Evolutionary conservation across 352 stramenopile species (phyloP), one percentile per base, ranked within the genome.

Genomic region (Pythium utonaiense): DNA sequence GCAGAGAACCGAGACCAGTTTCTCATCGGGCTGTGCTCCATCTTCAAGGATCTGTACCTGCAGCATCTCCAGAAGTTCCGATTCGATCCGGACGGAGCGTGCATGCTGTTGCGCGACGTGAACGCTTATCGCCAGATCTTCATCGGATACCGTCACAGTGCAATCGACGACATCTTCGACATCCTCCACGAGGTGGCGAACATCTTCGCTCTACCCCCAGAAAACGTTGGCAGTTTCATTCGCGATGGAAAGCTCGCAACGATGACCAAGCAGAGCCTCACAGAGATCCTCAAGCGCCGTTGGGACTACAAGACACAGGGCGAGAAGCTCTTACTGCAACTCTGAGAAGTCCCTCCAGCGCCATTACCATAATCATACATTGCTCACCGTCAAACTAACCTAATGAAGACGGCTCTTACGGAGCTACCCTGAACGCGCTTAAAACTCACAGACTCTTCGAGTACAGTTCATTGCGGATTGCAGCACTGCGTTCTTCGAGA

Each of bases 291-390:
- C 55, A 90, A 88, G 34, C 82, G 84, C 6, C 84, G 84, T 21
- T 88, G 78, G 78, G 84, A 94, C 50, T 94, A 92, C 77, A 92
- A 91, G 63, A 72, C 77, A 19, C 83, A 88, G 36, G 77, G 71
- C 42, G 82, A 92, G 55, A 91, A 92, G 60, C 75, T 94, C 50
- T 59, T 70, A 53, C 67, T 84, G 48, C 62, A 74, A 59, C 71
- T 87, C 19, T 73, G 9, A 44, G 17, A 44, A 24, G 5, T 21
- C 3, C 7, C 40, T 33, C 22, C 21, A 10, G 28, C 19, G 34
- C n/a, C 22, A 52, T 52, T 30, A 33, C 28, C 28, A 33, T 33
- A 52, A 21, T 34, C 44, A 52, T 52, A 30, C 22, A 52, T 52
- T 31, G 14, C 19, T 34, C 19, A 4, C 27, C 27, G 44, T 52